Evolutionary conservation across 2,329 filamentous ascomycete species (phyloP).

Genomic region (Shiraia bambusicola): DNA sequence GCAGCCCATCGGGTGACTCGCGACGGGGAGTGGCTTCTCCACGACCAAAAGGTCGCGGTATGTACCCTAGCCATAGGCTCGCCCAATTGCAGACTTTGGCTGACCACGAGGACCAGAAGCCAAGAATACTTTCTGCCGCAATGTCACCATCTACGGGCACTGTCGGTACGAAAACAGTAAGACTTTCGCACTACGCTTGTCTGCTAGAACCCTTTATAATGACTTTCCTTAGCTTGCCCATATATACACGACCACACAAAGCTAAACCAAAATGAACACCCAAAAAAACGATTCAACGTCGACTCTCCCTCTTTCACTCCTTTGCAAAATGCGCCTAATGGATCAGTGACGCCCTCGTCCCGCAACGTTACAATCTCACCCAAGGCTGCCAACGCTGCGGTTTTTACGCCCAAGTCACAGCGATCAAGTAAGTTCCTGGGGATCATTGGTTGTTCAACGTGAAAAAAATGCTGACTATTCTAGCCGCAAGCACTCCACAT

Average conservation of each 20-base stretch:
- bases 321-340: conserved; percentile 53
- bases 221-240: conserved; percentile 58
- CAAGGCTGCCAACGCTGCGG: conserved; percentile 83
- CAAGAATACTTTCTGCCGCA: conserved; percentile 88
- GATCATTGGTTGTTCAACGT: conserved; percentile 1
- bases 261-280: conserved; percentile 54
- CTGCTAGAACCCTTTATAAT: conserved; percentile 11
- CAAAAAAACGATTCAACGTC: conserved; percentile 83
- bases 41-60: conserved; percentile 48
- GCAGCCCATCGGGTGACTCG: conserved; percentile 42
- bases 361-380: conserved; percentile 82
- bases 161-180: conserved; percentile 85
- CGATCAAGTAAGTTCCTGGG: conserved; percentile 41
- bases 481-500: conserved; percentile 47
- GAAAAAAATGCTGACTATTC: conserved; percentile 15
- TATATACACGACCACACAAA: conserved; percentile 84
- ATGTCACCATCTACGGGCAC: conserved; percentile 89
- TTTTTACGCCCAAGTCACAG: conserved; percentile 72
- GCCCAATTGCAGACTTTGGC: conserved; percentile 11
- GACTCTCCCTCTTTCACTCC: conserved; percentile 96
- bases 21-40: conserved; percentile 47
- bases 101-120: conserved; percentile 53
- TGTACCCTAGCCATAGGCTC: conserved; percentile 18
- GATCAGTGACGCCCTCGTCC: conserved; percentile 47
- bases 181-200: conserved; percentile 15